Conservation (phyloP, 768 basidiomycete species). For the Hericium alpestre region DNA sequence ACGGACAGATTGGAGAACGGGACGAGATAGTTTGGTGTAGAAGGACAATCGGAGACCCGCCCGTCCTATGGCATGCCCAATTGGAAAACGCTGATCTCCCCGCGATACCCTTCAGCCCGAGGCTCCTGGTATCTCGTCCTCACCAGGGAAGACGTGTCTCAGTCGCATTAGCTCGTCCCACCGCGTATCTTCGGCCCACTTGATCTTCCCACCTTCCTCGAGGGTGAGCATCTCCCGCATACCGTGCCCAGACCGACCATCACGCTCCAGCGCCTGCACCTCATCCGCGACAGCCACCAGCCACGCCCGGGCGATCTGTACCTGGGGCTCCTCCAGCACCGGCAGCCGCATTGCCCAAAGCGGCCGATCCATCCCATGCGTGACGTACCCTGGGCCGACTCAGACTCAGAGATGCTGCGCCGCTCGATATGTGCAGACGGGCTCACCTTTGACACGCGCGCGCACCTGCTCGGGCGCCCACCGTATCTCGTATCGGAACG, state of each 20-base stretch:
- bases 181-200: constrained; percentile 42
- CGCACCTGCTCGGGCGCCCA: constrained; percentile 55
- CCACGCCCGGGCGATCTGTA: constrained; percentile 43
- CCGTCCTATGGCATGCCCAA: background rate
- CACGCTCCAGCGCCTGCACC: constrained; percentile 28
- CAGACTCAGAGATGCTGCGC: background rate
- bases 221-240: constrained; percentile 35
- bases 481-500: constrained; percentile 56
- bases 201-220: constrained; percentile 37
- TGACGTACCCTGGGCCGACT: constrained; percentile 44
- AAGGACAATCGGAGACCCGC: background rate
- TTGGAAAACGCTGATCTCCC: background rate
- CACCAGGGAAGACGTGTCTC: constrained; percentile 22
- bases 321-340: constrained; percentile 34
- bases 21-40: too few species aligned
- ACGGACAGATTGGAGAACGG: too few species aligned
- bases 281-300: constrained; percentile 39
- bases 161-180: constrained; percentile 43
- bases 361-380: constrained; percentile 54
- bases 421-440: background rate
- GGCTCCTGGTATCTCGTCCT: background rate
- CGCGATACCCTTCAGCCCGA: constrained; percentile 11
- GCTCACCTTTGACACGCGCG: constrained; percentile 36
- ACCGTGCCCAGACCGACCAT: constrained; percentile 15
- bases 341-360: constrained; percentile 54